These are phyloP conservation scores for Emmonsiellopsis sp. DNA, from an alignment of 2,329 filamentous ascomycete species.

Conservation along the genomic window DNA sequence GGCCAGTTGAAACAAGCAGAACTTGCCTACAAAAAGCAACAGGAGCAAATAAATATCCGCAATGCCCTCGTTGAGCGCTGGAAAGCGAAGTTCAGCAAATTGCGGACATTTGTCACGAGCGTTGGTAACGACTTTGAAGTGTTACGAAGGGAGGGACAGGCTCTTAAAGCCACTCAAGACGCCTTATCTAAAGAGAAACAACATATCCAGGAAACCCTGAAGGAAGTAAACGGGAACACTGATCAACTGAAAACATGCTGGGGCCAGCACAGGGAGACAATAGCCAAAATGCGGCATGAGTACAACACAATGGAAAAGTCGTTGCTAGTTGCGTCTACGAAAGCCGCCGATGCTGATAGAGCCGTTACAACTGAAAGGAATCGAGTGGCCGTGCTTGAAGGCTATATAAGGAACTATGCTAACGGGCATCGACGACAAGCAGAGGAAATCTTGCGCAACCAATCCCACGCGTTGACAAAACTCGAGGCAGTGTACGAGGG, in stretches of 20 bases:
- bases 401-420: conserved; percentile 21
- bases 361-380: conserved; percentile 23
- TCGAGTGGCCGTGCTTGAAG: conserved; percentile 20
- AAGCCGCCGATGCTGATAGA: conserved; percentile 8
- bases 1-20: conserved; percentile 15
- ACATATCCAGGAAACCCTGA: conserved; percentile 17
- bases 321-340: conserved; percentile 18
- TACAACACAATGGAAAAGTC: conserved; percentile 18
- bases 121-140: conserved; percentile 26
- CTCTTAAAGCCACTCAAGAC: conserved; percentile 17
- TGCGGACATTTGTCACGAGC: conserved; percentile 24
- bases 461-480: conserved; percentile 4
- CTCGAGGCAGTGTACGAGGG: conserved; percentile 2
- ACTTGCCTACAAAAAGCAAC: conserved; percentile 14
- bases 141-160: conserved; percentile 22
- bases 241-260: conserved; percentile 10
- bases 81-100: conserved; percentile 25
- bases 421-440: conserved; percentile 5
- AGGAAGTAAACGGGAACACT: conserved; percentile 17
- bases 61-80: conserved; percentile 22
- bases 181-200: conserved; percentile 19
- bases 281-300: conserved; percentile 13
- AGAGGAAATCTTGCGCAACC: conserved; percentile 1
- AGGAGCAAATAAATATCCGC: conserved; percentile 15
- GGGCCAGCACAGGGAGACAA: conserved; percentile 13